phyloP scores from a whole-genome alignment of 176 grass and related monocot genomes.

The Hordeum marinum region DNA sequence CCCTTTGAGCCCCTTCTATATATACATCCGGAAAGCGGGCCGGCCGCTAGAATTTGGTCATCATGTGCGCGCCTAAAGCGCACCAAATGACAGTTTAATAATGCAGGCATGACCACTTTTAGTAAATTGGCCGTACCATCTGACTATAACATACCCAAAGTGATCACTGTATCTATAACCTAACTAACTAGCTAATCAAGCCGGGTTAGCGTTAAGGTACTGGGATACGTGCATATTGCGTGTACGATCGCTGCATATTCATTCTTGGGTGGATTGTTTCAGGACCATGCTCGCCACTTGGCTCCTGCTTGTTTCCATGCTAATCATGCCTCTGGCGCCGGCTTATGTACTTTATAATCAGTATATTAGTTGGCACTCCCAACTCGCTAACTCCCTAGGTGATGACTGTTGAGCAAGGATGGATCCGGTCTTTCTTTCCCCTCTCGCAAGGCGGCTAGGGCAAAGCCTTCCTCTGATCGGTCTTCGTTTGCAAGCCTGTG shows the following conservation, averaged over 20 bases:
- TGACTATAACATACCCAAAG: not conserved
- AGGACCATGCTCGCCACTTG: conserved; percentile 27
- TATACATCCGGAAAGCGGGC: conserved; percentile 24
- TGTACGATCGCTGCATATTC: conserved; percentile 22
- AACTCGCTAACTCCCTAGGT: not conserved
- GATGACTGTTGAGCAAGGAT: not conserved
- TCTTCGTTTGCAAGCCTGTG: too few relatives aligned
- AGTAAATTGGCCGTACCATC: not conserved
- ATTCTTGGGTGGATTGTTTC: conserved; percentile 19
- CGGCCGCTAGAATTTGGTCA: conserved; percentile 26
- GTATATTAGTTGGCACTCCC: not conserved
- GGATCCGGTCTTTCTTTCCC: not conserved
- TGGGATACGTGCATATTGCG: conserved; percentile 29
- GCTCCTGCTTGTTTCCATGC: not conserved
- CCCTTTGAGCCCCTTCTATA: not conserved
- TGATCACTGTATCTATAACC: not conserved
- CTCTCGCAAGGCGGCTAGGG: too few relatives aligned
- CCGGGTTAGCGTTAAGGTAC: conserved; percentile 1
- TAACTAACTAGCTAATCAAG: too few relatives aligned
- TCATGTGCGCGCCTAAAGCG: conserved; percentile 53
- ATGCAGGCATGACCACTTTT: not conserved
- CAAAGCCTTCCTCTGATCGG: too few relatives aligned
- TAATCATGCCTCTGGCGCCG: conserved; percentile 24
- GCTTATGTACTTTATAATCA: not conserved
- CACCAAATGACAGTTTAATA: conserved; percentile 13